phyloP scores from a whole-genome alignment of 2,329 filamentous ascomycete species.

The Macrophomina phaseolina region DNA sequence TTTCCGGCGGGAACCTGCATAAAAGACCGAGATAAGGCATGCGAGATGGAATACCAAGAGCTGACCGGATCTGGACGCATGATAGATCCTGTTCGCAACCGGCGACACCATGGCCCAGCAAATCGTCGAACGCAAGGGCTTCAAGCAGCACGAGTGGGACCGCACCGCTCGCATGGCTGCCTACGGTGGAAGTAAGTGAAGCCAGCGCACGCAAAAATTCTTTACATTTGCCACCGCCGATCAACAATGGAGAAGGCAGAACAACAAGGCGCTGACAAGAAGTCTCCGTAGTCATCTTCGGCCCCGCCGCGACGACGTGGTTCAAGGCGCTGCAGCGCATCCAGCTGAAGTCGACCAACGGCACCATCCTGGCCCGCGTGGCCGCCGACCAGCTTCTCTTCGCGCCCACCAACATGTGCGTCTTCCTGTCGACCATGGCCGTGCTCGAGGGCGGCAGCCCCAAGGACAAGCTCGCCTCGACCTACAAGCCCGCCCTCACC shows the following conservation, averaged over 20 bases:
- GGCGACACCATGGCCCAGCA: constrained; percentile 94
- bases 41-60: background rate
- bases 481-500: constrained; percentile 73
- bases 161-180: constrained; percentile 79
- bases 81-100: constrained; percentile 81
- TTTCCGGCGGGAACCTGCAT: constrained; percentile 13
- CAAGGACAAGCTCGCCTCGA: constrained; percentile 72
- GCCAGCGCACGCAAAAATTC: constrained; percentile 38
- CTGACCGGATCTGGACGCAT: constrained; percentile 12
- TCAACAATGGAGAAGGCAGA: background rate
- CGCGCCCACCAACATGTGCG: constrained; percentile 79
- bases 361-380: constrained; percentile 78
- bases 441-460: constrained; percentile 72
- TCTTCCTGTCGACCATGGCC: constrained; percentile 86
- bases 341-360: constrained; percentile 65
- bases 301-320: constrained; percentile 86
- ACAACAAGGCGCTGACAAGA: constrained; percentile 29
- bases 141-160: constrained; percentile 72
- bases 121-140: constrained; percentile 79
- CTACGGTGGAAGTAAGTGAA: constrained; percentile 71
- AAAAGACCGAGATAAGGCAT: constrained; percentile 16
- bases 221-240: constrained; percentile 8
- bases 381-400: constrained; percentile 79
- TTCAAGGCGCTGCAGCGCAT: constrained; percentile 78
- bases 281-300: constrained; percentile 70